A percentile compares a stretch with the other conserved stretches of the same genome.
These are phyloP conservation scores for Stachybotrys chartarum DNA, from an alignment of 2,329 filamentous ascomycete genomes.

Conservation along the genomic window DNA sequence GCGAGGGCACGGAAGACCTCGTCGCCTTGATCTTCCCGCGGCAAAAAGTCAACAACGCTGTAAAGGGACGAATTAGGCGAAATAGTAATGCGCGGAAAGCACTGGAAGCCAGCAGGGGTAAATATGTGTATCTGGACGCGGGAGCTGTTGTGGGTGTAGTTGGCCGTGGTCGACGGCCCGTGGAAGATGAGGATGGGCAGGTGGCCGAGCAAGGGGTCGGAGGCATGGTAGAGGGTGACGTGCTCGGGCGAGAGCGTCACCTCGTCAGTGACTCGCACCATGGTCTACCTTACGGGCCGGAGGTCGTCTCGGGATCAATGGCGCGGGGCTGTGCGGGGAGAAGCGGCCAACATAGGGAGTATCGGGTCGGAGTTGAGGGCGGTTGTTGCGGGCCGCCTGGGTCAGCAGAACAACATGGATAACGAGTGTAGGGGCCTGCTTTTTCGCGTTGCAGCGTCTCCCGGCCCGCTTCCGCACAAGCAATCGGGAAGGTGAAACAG, in stretches of 20 bases:
- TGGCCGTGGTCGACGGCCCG: conserved; percentile 81
- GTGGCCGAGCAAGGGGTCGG: conserved; percentile 75
- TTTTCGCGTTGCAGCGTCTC: no score
- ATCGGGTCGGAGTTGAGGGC: neutral
- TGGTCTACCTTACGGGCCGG: conserved; percentile 36
- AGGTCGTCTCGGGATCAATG: neutral
- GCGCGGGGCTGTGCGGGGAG: neutral
- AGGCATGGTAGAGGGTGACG: conserved; percentile 82
- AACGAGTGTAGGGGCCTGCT: no score
- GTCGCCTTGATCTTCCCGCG: conserved; percentile 91
- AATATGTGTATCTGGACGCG: conserved; percentile 93
- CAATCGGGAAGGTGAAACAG: no score
- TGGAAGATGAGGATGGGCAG: conserved; percentile 85
- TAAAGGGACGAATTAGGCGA: conserved; percentile 91
- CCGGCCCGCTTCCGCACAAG: no score
- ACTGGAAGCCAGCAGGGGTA: conserved; percentile 80
- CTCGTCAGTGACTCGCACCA: conserved; percentile 78
- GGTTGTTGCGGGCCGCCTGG: neutral
- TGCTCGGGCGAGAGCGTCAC: conserved; percentile 73
- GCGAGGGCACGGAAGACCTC: conserved; percentile 86
- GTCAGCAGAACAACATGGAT: neutral
- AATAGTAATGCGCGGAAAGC: conserved; percentile 84
- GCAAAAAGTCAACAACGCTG: conserved; percentile 79
- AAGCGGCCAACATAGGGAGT: neutral
- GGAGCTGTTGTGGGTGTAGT: conserved; percentile 80